phyloP scores from a whole-genome alignment of 2,329 filamentous ascomycete species.

The Pyrenophora tritici-repentis region DNA sequence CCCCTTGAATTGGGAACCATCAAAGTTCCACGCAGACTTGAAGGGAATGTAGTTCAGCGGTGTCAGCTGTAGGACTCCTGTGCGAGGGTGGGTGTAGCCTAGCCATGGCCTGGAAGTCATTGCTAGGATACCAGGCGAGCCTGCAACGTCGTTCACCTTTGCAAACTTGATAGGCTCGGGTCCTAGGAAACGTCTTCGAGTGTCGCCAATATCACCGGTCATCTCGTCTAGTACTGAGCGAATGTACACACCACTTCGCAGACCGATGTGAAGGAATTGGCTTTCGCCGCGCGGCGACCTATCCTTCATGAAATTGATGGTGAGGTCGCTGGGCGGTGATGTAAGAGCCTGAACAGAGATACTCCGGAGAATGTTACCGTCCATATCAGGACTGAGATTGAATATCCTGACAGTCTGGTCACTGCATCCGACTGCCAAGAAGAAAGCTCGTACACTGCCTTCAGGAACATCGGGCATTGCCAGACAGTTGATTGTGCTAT shows the following conservation, averaged over 20 bases:
- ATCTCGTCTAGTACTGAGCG: slow-evolving; percentile 93
- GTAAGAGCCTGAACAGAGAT: slow-evolving; percentile 94
- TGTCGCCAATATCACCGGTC: slow-evolving; percentile 93
- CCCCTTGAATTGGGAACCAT: slow-evolving; percentile 91
- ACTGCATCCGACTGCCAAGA: slow-evolving; percentile 93
- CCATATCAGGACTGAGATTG: slow-evolving; percentile 86
- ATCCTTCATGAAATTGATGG: slow-evolving; percentile 95
- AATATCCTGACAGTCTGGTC: slow-evolving; percentile 94
- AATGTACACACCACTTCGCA: slow-evolving; percentile 94
- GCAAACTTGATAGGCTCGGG: slow-evolving; percentile 89
- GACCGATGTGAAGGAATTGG: slow-evolving; percentile 91
- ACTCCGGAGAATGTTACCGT: slow-evolving; percentile 69
- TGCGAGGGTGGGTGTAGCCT: slow-evolving; percentile 86
- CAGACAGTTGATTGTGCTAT: slow-evolving; percentile 91
- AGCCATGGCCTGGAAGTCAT: slow-evolving; percentile 95
- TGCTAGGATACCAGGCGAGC: slow-evolving; percentile 82
- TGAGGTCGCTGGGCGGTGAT: slow-evolving; percentile 83
- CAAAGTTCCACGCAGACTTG: slow-evolving; percentile 96
- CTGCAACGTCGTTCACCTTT: slow-evolving; percentile 83
- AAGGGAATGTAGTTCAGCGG: slow-evolving; percentile 86
- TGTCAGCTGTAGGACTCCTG: slow-evolving; percentile 87
- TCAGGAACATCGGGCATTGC: slow-evolving; percentile 91
- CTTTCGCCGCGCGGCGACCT: slow-evolving; percentile 87
- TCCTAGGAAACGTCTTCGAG: slow-evolving; percentile 90
- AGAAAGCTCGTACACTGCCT: slow-evolving; percentile 85